These are phyloP conservation scores for Proliferodiscus dingleyae DNA, from an alignment of 2,329 filamentous ascomycete species.

Conservation along the genomic window DNA sequence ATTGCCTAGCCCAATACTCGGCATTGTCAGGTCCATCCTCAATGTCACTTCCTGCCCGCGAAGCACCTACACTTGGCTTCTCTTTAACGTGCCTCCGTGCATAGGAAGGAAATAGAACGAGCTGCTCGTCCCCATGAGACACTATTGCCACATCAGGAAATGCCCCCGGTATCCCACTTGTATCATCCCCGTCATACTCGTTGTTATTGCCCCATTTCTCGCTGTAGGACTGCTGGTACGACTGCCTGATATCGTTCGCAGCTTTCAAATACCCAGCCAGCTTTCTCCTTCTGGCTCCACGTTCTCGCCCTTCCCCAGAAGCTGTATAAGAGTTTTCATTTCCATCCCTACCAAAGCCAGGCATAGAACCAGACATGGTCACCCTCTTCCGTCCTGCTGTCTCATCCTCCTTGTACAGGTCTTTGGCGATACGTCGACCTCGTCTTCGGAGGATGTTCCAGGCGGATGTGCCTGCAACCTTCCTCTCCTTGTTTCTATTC, in stretches of 20 bases:
- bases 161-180: constrained; percentile 60
- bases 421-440: constrained; percentile 31
- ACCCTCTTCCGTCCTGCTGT: constrained; percentile 21
- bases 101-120: constrained; percentile 96
- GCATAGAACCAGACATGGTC: constrained; percentile 32
- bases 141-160: constrained; percentile 84
- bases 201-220: constrained; percentile 42
- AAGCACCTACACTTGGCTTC: constrained; percentile 26
- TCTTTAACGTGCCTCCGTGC: constrained; percentile 45
- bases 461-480: constrained; percentile 30
- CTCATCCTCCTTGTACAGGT: constrained; percentile 33
- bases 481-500: constrained; percentile 45
- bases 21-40: constrained; percentile 51
- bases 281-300: constrained; percentile 71
- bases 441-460: constrained; percentile 25
- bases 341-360: constrained; percentile 25
- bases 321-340: constrained; percentile 30
- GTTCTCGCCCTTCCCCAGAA: constrained; percentile 42
- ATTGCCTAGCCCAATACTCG: constrained; percentile 73
- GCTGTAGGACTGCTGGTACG: constrained; percentile 52
- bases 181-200: constrained; percentile 39
- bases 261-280: constrained; percentile 68
- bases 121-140: constrained; percentile 77
- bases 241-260: constrained; percentile 66
- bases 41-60: constrained; percentile 35